phyloP scores from a whole-genome alignment of 139 green algal species.

The Chlorella sp. region DNA sequence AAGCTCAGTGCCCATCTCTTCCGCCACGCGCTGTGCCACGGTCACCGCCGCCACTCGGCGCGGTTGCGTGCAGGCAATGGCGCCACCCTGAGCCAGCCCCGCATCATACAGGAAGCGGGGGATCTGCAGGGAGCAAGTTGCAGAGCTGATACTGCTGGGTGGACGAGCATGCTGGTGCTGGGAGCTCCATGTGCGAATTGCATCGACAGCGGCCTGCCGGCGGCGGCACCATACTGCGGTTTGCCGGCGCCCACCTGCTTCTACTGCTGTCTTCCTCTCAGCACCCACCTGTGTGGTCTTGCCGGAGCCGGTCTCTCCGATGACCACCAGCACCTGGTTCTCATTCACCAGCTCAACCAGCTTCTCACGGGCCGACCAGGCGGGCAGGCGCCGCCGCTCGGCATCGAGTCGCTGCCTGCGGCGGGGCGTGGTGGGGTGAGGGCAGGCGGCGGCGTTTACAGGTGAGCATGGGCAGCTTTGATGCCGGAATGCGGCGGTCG shows the following conservation, averaged over 20 bases:
- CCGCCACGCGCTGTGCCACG: constrained; percentile 95
- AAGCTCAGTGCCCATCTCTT: constrained; percentile 50
- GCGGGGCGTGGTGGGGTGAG: not conserved
- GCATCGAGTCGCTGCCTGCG: constrained; percentile 44
- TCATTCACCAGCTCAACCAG: constrained; percentile 67
- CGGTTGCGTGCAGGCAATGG: constrained; percentile 94
- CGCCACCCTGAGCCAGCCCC: constrained; percentile 62
- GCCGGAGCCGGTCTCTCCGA: constrained; percentile 88
- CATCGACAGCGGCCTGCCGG: not conserved
- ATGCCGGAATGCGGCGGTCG: not conserved
- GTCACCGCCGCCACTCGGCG: constrained; percentile 96
- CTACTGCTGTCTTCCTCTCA: not conserved
- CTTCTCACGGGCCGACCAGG: constrained; percentile 62
- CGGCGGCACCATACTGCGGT: no score
- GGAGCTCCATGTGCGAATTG: no score
- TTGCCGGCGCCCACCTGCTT: not conserved
- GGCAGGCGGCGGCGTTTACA: no score
- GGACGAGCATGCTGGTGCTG: no score
- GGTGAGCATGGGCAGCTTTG: not conserved
- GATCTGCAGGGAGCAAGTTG: constrained; percentile 55
- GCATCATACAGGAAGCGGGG: constrained; percentile 82
- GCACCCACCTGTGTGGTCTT: constrained; percentile 80
- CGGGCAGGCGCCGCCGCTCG: constrained; percentile 69
- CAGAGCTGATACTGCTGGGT: not conserved
- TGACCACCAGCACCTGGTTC: constrained; percentile 70